A percentile compares a stretch with the other conserved stretches of the same genome.
Conservation (phyloP, 2,329 filamentous ascomycete genomes). For the Decorospora gaudefroyi region DNA sequence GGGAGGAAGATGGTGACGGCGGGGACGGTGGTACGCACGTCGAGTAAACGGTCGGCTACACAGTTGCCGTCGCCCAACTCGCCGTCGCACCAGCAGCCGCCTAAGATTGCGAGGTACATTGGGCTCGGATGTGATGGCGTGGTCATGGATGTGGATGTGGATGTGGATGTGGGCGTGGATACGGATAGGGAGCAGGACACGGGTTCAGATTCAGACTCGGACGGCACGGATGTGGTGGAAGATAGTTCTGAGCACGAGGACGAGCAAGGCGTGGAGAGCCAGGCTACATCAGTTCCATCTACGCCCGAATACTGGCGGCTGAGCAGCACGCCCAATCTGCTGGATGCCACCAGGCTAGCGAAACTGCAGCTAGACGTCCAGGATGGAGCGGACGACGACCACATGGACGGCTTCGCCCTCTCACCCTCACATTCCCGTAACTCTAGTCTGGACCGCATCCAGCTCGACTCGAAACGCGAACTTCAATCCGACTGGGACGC, state of each 20-base stretch:
- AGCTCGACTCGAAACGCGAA: conserved; percentile 16
- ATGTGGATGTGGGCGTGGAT: conserved; percentile 22
- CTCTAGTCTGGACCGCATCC: conserved; percentile 27
- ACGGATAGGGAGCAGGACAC: conserved; percentile 29
- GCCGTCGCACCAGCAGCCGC: conserved; percentile 40
- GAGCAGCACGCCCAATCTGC: conserved; percentile 21
- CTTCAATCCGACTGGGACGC: conserved; percentile 31
- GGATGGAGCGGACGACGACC: conserved; percentile 27
- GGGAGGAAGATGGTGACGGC: conserved; percentile 37
- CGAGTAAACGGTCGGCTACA: conserved; percentile 45
- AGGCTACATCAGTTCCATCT: conserved; percentile 27
- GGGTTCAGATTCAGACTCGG: conserved; percentile 31
- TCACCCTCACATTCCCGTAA: conserved; percentile 31
- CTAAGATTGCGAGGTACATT: conserved; percentile 42
- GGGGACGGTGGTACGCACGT: conserved; percentile 34
- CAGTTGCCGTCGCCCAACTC: conserved; percentile 45
- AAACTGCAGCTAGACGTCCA: conserved; percentile 24
- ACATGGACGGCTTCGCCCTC: conserved; percentile 38
- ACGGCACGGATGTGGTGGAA: conserved; percentile 23
- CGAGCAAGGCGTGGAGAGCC: conserved; percentile 24
- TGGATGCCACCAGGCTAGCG: conserved; percentile 29
- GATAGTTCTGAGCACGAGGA: conserved; percentile 25
- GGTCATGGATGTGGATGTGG: conserved; percentile 12
- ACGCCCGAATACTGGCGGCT: conserved; percentile 28
- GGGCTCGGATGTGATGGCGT: conserved; percentile 26